Evolutionary conservation across 2,329 filamentous ascomycete species (phyloP).

Genomic region (Stachybotrys chlorohalonatus): DNA sequence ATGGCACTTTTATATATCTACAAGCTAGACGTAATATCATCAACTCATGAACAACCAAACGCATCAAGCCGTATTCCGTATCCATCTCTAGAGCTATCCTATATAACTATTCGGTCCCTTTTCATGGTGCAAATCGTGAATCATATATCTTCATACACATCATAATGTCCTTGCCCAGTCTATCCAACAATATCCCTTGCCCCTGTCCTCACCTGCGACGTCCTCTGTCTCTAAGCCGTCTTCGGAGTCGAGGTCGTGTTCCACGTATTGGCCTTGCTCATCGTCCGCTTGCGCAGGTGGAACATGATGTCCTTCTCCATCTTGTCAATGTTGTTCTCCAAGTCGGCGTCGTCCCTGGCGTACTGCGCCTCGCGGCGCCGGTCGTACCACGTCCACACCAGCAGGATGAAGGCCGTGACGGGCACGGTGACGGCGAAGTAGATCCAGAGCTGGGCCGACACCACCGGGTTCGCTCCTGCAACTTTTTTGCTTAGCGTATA

Average conservation of each 20-base stretch:
- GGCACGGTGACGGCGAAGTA: conserved; percentile 55
- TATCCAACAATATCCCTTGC: neutral
- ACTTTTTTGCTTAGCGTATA: neutral
- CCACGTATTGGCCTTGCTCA: conserved; percentile 48
- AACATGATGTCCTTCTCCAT: conserved; percentile 51
- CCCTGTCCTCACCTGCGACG: neutral
- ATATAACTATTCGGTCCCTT: neutral
- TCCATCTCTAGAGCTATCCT: neutral
- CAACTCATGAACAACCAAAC: neutral
- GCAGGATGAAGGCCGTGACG: conserved; percentile 45
- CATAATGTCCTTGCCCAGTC: neutral
- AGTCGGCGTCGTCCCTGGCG: conserved; percentile 37
- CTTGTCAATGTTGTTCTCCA: conserved; percentile 44
- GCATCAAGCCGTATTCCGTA: neutral
- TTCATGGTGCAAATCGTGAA: neutral
- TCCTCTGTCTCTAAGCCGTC: neutral
- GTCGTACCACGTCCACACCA: conserved; percentile 46
- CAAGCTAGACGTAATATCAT: neutral
- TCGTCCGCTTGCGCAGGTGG: conserved; percentile 44
- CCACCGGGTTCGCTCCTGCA: conserved; percentile 26
- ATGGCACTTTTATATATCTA: neutral
- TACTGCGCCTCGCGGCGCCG: conserved; percentile 38
- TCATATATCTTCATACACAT: neutral
- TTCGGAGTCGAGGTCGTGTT: conserved; percentile 21
- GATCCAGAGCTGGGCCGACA: conserved; percentile 49